A percentile compares a stretch with the other conserved stretches of the same genome.
These are phyloP conservation scores for Lasiosphaeria ovina DNA, from an alignment of 495 filamentous ascomycete genomes.

Conservation along the genomic window DNA sequence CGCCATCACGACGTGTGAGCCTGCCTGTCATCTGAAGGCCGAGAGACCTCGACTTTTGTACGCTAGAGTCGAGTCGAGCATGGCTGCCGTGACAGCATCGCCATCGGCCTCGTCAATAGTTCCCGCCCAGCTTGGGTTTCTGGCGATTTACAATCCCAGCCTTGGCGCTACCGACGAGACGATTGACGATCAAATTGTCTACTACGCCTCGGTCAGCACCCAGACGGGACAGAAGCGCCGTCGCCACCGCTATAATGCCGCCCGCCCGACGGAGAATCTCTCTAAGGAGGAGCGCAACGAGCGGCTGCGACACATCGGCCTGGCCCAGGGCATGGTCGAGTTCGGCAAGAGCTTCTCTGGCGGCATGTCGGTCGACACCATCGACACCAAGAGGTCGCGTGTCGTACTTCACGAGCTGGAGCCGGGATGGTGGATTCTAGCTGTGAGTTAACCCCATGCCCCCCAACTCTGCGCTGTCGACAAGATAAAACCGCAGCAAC, in stretches of 20 bases:
- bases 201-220: slow-evolving; percentile 70
- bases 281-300: slow-evolving; percentile 70
- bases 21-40: no score
- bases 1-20: neutral
- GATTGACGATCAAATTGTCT: slow-evolving; percentile 85
- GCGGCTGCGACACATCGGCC: slow-evolving; percentile 85
- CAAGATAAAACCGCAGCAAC: neutral
- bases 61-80: slow-evolving; percentile 1
- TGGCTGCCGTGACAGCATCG: neutral
- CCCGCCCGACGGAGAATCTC: slow-evolving; percentile 39
- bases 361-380: slow-evolving; percentile 70
- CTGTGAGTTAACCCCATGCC: slow-evolving; percentile 30
- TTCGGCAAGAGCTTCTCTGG: slow-evolving; percentile 86
- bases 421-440: slow-evolving; percentile 89
- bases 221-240: slow-evolving; percentile 33
- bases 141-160: slow-evolving; percentile 91
- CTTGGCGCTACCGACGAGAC: slow-evolving; percentile 88
- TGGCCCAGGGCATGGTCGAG: slow-evolving; percentile 95
- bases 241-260: slow-evolving; percentile 31
- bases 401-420: slow-evolving; percentile 81
- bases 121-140: slow-evolving; percentile 82
- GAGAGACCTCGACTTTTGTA: neutral
- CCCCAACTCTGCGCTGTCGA: neutral
- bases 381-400: slow-evolving; percentile 86
- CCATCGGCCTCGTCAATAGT: slow-evolving; percentile 35